These are phyloP conservation scores for Pyrenula aspistea DNA, from an alignment of 495 filamentous ascomycete genomes.

Conservation along the genomic window DNA sequence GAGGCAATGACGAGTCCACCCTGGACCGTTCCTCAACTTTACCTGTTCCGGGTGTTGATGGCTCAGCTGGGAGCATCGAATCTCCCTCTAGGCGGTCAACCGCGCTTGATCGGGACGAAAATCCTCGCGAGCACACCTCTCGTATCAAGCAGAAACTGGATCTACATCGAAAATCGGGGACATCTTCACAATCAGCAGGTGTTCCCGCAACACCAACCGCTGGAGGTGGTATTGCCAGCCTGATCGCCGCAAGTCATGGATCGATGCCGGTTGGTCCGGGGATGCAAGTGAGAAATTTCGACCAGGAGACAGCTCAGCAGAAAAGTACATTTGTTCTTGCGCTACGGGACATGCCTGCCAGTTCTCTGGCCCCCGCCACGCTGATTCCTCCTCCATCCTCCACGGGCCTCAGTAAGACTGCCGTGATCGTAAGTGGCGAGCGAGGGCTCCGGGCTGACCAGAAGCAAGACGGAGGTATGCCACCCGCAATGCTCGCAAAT, in stretches of 20 bases:
- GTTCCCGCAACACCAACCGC: constrained; percentile 24
- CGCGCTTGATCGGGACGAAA: constrained; percentile 41
- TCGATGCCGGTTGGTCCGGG: constrained; percentile 48
- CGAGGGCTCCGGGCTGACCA: constrained; percentile 50
- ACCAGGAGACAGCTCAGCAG: constrained; percentile 18
- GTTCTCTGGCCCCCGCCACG: constrained; percentile 69
- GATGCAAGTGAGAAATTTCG: constrained; percentile 11
- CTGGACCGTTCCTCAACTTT: constrained; percentile 53
- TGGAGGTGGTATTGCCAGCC: constrained; percentile 67
- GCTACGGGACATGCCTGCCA: constrained; percentile 31
- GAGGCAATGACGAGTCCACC: constrained; percentile 39
- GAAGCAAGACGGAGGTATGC: constrained; percentile 47
- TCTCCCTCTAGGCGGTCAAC: constrained; percentile 27
- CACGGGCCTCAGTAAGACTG: constrained; percentile 78
- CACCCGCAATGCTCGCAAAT: constrained; percentile 79
- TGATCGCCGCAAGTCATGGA: constrained; percentile 76
- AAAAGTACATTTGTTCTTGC: constrained; percentile 19
- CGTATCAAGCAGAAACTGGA: constrained; percentile 89
- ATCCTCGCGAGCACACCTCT: constrained; percentile 66
- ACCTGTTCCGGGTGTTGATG: constrained; percentile 53
- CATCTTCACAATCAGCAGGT: constrained; percentile 15
- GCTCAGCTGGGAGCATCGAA: constrained; percentile 43
- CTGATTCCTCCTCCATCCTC: constrained; percentile 75
- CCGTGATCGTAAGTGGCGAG: constrained; percentile 71
- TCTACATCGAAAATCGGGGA: constrained; percentile 67